A percentile compares a stretch with the other conserved stretches of the same genome.
Evolutionary conservation across 495 filamentous ascomycete species (phyloP).

Genomic region (Beverwykella pulmonaria): DNA sequence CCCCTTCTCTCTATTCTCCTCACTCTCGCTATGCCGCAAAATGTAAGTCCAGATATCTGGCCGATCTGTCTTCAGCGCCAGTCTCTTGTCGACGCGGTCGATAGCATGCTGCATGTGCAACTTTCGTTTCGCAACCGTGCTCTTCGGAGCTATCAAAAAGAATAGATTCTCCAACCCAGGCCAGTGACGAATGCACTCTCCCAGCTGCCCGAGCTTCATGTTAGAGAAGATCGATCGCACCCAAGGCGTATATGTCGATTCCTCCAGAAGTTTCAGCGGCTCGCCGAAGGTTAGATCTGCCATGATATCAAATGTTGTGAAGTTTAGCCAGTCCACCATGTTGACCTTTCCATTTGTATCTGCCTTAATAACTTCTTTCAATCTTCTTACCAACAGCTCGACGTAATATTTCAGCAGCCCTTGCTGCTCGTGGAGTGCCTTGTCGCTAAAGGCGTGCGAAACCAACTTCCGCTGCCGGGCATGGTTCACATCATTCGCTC

Average conservation of each 20-base stretch:
- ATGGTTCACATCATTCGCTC: constrained; percentile 24
- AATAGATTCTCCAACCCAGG: neutral
- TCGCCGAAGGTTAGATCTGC: constrained; percentile 35
- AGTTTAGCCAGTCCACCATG: constrained; percentile 22
- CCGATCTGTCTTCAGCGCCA: constrained; percentile 15
- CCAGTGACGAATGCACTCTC: constrained; percentile 4
- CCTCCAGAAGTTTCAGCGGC: constrained; percentile 22
- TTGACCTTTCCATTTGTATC: constrained; percentile 1
- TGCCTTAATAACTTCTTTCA: constrained; percentile 3
- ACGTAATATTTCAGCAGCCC: constrained; percentile 13
- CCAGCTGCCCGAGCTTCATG: neutral
- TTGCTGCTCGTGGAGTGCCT: constrained; percentile 30
- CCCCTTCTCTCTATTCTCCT: constrained; percentile 15
- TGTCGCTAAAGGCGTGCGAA: constrained; percentile 30
- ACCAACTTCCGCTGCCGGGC: constrained; percentile 20
- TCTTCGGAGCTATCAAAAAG: neutral
- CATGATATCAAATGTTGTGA: constrained; percentile 37
- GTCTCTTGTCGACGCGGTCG: constrained; percentile 13
- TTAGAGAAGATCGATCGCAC: constrained; percentile 15
- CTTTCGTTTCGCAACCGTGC: neutral
- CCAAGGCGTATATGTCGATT: constrained; percentile 20
- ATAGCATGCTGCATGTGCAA: constrained; percentile 6
- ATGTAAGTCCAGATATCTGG: constrained; percentile 32
- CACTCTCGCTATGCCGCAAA: constrained; percentile 19
- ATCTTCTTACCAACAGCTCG: constrained; percentile 17